Evolutionary conservation across 257 asterid species (phyloP), one percentile per base, ranked within the genome.

Genomic region (Gentiana macrophylla): DNA sequence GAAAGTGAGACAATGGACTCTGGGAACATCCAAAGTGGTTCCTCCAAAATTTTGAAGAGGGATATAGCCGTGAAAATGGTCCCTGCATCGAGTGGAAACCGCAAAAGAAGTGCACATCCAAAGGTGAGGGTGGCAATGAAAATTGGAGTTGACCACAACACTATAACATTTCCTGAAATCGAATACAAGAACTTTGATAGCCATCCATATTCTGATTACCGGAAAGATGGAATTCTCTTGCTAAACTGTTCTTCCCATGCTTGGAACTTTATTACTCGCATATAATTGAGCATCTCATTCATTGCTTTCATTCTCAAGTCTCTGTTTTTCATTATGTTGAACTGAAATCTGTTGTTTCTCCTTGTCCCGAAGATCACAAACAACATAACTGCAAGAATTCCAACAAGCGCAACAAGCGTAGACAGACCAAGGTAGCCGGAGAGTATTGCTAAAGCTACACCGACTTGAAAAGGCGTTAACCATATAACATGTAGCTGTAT

Each of bases 211-310:
- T 91, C 98, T 0, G 70, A 67, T 49, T 67, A 86, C 0, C 98
- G 81, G 45, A 81, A 76, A 2, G 95, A 77, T 43, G 78, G 80
- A 43, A 91, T 85, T 65, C 93, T 79, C 79, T 74, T 51, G 85
- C 81, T 79, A 48, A 91, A 91, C 54, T 83, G 90, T 33, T 91
- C 97, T 57, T 91, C 98, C 98, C 98, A 91, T 0, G 98, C 98
- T 66, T 91, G 98, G 72, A 87, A 91, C 61, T 91, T 91, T 37
- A 91, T 87, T 52, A 87, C 97, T 0, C 98, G 67, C 96, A 87
- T 91, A 68, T 83, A 87, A 64, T 68, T 88, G 13, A 91, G 90
- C 98, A 84, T 91, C 72, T 91, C 98, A 11, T 87, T 91, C 13
- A 81, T 83, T 0, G 97, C 96, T 59, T 81, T 87, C 98, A 91